Conservation (phyloP, 345 rosid genomes). For the Pistacia vera region DNA sequence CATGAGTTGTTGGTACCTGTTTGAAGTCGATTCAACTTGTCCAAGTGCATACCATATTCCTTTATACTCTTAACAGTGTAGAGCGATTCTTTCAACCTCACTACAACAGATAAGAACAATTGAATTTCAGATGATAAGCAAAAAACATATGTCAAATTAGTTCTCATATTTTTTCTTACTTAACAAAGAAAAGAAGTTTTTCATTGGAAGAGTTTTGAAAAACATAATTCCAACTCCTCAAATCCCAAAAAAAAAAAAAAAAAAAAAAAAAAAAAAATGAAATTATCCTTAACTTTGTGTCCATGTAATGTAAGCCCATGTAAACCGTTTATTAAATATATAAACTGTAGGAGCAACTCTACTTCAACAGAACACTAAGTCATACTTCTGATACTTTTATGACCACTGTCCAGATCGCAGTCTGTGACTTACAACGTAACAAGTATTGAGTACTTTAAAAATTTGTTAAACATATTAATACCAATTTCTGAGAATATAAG, state of each 20-base stretch:
- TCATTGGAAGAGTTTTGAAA: background rate
- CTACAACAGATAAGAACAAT: slow-evolving; percentile 41
- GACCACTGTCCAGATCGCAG: background rate
- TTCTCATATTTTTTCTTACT: slow-evolving; percentile 1
- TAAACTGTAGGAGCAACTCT: background rate
- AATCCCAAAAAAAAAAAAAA: background rate
- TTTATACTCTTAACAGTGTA: slow-evolving; percentile 62
- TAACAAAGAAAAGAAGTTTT: background rate
- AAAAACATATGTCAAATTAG: background rate
- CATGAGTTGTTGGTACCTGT: slow-evolving; percentile 56
- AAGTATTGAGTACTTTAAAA: background rate
- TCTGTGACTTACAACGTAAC: background rate
- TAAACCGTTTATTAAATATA: background rate
- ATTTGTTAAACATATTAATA: background rate
- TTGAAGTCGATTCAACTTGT: slow-evolving; percentile 45
- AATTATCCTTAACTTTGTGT: background rate
- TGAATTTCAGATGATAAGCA: background rate
- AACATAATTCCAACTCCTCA: background rate
- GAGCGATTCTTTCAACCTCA: slow-evolving; percentile 86
- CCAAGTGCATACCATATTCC: slow-evolving; percentile 41
- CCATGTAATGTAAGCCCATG: background rate
- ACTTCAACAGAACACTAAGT: background rate
- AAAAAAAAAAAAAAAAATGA: no score
- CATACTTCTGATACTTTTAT: background rate
- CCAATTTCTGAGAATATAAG: background rate